Evolutionary conservation across 1,139 yeast genomes (phyloP).

Genomic region (Saccharomycopsis crataegensis): DNA sequence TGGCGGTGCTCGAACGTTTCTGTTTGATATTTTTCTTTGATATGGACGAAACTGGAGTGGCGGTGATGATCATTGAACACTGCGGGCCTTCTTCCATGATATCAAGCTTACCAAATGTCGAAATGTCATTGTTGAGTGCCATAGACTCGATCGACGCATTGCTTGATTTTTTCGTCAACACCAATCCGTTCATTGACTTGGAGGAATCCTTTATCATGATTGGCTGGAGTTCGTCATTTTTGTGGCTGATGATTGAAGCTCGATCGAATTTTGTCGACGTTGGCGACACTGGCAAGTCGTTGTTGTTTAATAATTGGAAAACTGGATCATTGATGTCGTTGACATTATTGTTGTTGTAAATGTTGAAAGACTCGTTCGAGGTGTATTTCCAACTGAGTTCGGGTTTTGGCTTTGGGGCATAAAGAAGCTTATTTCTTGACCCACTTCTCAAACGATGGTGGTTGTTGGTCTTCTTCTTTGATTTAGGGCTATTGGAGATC

Average conservation of each 20-base stretch:
- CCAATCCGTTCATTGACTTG: slow-evolving; percentile 6
- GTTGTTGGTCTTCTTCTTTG: neutral
- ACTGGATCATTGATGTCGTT: neutral
- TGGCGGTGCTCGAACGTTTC: neutral
- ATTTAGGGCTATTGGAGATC: too few relatives aligned
- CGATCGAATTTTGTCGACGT: neutral
- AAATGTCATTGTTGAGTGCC: neutral
- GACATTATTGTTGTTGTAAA: neutral
- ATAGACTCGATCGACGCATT: neutral
- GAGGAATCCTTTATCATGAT: slow-evolving; percentile 1
- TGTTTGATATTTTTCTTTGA: neutral
- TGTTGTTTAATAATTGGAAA: neutral
- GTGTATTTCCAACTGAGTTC: slow-evolving; percentile 7
- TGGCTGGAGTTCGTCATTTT: neutral
- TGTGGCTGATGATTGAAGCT: neutral
- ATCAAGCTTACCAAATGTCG: neutral
- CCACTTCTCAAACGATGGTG: slow-evolving; percentile 7
- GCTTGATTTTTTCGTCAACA: neutral
- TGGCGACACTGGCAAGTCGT: neutral
- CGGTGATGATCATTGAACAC: neutral
- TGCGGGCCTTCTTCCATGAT: neutral
- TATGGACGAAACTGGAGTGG: neutral
- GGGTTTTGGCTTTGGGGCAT: slow-evolving; percentile 10
- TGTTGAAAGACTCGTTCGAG: slow-evolving; percentile 1
- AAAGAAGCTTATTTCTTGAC: slow-evolving; percentile 1